Percentiles rank a stretch among this genome's conserved stretches.
Conservation (phyloP, 2,329 filamentous ascomycete species). For the Sordariomycetes sp. region DNA sequence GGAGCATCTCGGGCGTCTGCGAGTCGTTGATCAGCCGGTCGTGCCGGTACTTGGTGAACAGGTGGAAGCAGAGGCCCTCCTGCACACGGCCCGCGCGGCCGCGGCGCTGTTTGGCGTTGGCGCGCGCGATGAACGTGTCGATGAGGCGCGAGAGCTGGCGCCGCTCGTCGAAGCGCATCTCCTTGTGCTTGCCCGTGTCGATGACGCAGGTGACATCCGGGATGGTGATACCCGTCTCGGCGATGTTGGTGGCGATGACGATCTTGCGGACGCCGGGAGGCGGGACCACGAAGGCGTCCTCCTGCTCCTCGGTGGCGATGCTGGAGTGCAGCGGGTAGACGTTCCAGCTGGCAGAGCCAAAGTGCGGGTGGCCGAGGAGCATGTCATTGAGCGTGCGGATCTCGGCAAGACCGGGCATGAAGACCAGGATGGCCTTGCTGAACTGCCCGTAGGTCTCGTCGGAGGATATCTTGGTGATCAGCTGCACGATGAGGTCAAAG, state of each 20-base stretch:
- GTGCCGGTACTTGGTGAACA: slow-evolving; percentile 85
- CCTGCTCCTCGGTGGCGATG: slow-evolving; percentile 93
- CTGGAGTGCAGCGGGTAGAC: slow-evolving; percentile 87
- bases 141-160: slow-evolving; percentile 83
- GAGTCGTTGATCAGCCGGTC: slow-evolving; percentile 80
- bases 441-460: slow-evolving; percentile 56
- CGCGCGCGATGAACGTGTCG: slow-evolving; percentile 89
- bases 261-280: slow-evolving; percentile 80
- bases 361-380: slow-evolving; percentile 64
- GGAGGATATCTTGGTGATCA: slow-evolving; percentile 67
- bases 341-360: slow-evolving; percentile 64
- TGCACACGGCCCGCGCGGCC: slow-evolving; percentile 93
- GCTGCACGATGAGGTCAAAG: slow-evolving; percentile 71
- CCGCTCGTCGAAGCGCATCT: slow-evolving; percentile 93
- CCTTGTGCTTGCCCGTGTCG: slow-evolving; percentile 92
- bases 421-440: slow-evolving; percentile 88
- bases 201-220: slow-evolving; percentile 96
- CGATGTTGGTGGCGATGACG: slow-evolving; percentile 94
- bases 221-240: slow-evolving; percentile 96
- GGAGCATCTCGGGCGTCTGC: slow-evolving; percentile 92
- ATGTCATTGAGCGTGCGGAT: slow-evolving; percentile 83
- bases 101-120: slow-evolving; percentile 90
- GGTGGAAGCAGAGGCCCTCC: slow-evolving; percentile 86
- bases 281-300: slow-evolving; percentile 80
- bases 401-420: slow-evolving; percentile 88